Evolutionary conservation across 2,329 filamentous ascomycete species (phyloP), one percentile per base, ranked within the genome.

Genomic region (Zasmidium cellare): DNA sequence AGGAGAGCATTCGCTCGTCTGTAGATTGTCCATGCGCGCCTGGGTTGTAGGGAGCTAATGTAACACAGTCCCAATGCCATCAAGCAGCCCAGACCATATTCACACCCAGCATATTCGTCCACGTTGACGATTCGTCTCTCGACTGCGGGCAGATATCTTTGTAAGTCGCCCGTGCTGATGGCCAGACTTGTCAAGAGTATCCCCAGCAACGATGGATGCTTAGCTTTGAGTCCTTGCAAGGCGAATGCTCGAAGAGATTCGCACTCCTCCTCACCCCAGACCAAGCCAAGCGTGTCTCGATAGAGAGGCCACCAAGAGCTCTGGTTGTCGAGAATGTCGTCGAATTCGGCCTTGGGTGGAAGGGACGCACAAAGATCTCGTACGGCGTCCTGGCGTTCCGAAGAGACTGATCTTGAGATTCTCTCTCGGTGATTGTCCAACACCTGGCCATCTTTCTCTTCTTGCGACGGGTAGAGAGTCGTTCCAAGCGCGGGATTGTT

Each of bases 51-150:
- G 3, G 53, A 51, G 48, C 48, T 51, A 28, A 59, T 55, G 31
- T 59, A 56, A 47, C 59, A 63, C 18, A 59, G 19, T 3, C 61
- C 61, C n/a, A 63, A 22, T 12, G 59, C 56, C 59, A 63, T 63
- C n/a, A 61, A 35, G 23, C 50, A 53, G 23, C 55, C 56, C 5
- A 61, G 49, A 14, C 61, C 58, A 49, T 51, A 38, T 28, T 61
- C 56, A 14, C 56, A 59, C 7, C 46, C 55, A 14, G 59, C 58
- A 48, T 57, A 56, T 16, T 59, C 46, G 35, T 61, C 61, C n/a
- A 53, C 28, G 28, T 57, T 55, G 2, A 57, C 23, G 20, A 61
- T 52, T 6, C 53, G 54, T 25, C 47, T 23, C 41, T 63, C 61
- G 9, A 63, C 61, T 11, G 59, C 46, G 7, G 58, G 56, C 22